Evolutionary conservation across 768 basidiomycete genomes (phyloP).

Genomic region (Tulasnella sp.): DNA sequence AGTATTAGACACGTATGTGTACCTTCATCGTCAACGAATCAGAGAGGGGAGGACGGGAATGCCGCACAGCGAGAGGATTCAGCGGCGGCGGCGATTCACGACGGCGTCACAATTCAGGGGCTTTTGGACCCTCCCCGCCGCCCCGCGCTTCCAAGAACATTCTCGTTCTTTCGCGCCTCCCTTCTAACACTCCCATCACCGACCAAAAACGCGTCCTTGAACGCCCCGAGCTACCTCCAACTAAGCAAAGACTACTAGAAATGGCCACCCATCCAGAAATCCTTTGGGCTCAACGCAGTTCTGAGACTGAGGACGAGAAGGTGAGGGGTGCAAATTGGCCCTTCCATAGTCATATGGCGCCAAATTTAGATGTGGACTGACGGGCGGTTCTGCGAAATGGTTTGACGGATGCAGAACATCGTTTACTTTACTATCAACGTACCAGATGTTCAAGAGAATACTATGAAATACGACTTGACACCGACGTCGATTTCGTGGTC

Average conservation of each 20-base stretch:
- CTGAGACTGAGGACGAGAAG: conserved; percentile 63
- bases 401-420: conserved; percentile 65
- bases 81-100: neutral
- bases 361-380: neutral
- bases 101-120: conserved; percentile 11
- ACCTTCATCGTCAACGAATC: neutral
- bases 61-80: neutral
- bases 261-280: conserved; percentile 71
- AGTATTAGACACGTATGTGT: too few relatives aligned
- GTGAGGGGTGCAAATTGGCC: conserved; percentile 47
- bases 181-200: neutral
- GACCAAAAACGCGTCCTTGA: neutral
- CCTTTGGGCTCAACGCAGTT: conserved; percentile 94
- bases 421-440: conserved; percentile 84
- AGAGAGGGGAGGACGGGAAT: neutral
- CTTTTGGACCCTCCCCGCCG: neutral
- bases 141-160: conserved; percentile 16
- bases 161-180: conserved; percentile 1
- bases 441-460: conserved; percentile 64
- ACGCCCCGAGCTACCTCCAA: neutral
- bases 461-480: conserved; percentile 65
- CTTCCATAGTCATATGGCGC: conserved; percentile 7
- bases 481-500: conserved; percentile 64
- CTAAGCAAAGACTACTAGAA: neutral
- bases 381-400: neutral